Base-by-base conservation (phyloP, 2,329 filamentous ascomycete genomes). In the Colletotrichum limetticola region DNA sequence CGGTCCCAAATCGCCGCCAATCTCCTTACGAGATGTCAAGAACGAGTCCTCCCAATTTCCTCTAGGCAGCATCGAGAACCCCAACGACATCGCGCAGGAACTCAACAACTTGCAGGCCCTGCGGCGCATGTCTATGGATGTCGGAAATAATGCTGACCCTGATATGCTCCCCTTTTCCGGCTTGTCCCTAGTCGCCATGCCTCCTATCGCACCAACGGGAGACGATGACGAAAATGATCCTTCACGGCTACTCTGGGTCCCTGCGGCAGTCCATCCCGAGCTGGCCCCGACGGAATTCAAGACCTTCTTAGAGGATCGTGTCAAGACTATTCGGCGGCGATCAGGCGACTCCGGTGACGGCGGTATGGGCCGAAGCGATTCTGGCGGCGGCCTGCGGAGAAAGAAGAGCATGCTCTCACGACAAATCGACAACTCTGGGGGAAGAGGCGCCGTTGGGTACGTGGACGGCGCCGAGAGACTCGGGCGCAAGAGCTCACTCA, bases 331-430 rank as follows among this genome's bases (percentile, higher is more conserved):
- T 77, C 92, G 95, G 81, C 89, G 95, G 76, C 91, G 94, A 77
- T 97, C 95, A 1, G 92, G 93, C 28, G 95, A 92, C 76, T 92
- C 91, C 35, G 83, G 88, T 6, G 88, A 92, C 9, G 77, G 76
- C 75, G 84, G 89, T 65, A 71, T 84, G 75, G 87, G 76, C 74
- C 90, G 78, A 85, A 91, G 74, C 82, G 88, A 83, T 83, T 90
- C 83, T 80, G 90, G 90, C 19, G 89, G 93, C 52, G 71, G 71
- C 14, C 81, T 98, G 75, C 89, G 92, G 77, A 90, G 97, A 78
- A 98, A 97, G 83, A 98, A 97, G 83, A 98, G 96, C 0, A 98
- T 97, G 94, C 87, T 99, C 5, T 98, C 96, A 6, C 90, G 93
- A 71, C 95, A 98, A 81, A 94, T 99, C 72, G 94, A 98, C 77